These are phyloP conservation scores for Bipolaris oryzae DNA, from an alignment of 2,329 filamentous ascomycete genomes.

Conservation along the genomic window DNA sequence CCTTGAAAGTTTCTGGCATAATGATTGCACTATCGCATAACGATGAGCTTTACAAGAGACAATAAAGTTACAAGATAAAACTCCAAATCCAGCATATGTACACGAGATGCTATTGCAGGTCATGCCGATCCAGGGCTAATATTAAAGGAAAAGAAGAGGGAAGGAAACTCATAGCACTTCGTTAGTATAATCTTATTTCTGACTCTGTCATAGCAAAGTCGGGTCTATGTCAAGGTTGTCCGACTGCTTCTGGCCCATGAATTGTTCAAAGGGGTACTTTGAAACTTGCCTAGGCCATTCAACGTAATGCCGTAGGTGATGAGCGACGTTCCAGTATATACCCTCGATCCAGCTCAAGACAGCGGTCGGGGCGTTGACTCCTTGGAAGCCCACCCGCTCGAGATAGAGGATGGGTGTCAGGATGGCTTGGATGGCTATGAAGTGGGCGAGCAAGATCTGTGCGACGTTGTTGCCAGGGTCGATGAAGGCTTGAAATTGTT, in stretches of 20 bases:
- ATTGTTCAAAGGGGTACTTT: conserved; percentile 36
- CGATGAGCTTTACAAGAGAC: neutral
- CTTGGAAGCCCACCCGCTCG: conserved; percentile 43
- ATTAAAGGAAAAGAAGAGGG: neutral
- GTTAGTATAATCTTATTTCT: neutral
- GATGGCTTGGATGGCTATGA: conserved; percentile 55
- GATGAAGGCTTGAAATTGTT: conserved; percentile 53
- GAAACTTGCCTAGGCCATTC: conserved; percentile 42
- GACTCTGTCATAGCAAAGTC: neutral
- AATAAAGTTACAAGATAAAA: neutral
- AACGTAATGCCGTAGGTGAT: conserved; percentile 29
- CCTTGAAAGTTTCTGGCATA: neutral
- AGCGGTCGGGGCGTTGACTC: conserved; percentile 41
- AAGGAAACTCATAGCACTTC: neutral
- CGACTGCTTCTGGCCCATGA: conserved; percentile 32
- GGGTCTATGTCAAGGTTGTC: conserved; percentile 15
- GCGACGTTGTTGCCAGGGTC: conserved; percentile 50
- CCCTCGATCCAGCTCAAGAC: conserved; percentile 43
- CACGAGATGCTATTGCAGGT: neutral
- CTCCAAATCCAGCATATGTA: neutral
- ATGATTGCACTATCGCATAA: too few relatives aligned
- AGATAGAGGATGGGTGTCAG: conserved; percentile 50
- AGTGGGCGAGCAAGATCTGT: conserved; percentile 55
- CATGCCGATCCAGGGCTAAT: neutral
- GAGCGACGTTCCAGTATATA: conserved; percentile 38